phyloP scores from a whole-genome alignment of 306 rosid genomes.

The Casuarina glauca region DNA sequence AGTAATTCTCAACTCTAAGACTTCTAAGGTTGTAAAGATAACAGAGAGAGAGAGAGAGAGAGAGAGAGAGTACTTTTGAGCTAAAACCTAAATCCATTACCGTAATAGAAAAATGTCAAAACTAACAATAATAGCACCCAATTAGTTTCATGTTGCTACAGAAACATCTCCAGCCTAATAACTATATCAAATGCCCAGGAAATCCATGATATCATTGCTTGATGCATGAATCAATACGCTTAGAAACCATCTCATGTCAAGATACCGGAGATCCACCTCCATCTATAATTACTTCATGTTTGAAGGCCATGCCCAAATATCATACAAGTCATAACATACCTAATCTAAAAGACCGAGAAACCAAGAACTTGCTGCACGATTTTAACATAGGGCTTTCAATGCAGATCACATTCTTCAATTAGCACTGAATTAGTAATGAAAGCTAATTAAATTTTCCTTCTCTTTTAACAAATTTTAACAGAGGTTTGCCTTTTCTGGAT shows the following conservation, averaged over 20 bases:
- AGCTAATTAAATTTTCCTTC: not conserved
- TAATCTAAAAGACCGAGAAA: not conserved
- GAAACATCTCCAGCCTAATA: not conserved
- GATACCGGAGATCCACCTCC: not conserved
- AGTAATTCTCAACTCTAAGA: no score
- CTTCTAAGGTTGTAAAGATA: no score
- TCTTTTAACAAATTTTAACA: not conserved
- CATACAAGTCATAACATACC: not conserved
- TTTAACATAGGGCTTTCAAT: not conserved
- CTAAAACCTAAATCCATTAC: no score
- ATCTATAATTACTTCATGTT: not conserved
- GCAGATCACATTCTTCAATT: not conserved
- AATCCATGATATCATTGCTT: not conserved
- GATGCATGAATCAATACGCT: not conserved
- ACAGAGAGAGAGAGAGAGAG: no score
- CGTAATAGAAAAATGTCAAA: no score
- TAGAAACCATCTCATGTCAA: not conserved
- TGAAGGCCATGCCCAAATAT: not conserved
- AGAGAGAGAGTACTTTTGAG: no score
- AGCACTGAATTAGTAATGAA: not conserved
- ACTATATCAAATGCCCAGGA: not conserved
- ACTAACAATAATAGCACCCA: not conserved
- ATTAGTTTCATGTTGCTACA: not conserved
- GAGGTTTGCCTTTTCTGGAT: not conserved
- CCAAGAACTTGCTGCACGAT: not conserved